phyloP scores from a whole-genome alignment of 2,329 filamentous ascomycete genomes.

The Fusarium goolgardi region DNA sequence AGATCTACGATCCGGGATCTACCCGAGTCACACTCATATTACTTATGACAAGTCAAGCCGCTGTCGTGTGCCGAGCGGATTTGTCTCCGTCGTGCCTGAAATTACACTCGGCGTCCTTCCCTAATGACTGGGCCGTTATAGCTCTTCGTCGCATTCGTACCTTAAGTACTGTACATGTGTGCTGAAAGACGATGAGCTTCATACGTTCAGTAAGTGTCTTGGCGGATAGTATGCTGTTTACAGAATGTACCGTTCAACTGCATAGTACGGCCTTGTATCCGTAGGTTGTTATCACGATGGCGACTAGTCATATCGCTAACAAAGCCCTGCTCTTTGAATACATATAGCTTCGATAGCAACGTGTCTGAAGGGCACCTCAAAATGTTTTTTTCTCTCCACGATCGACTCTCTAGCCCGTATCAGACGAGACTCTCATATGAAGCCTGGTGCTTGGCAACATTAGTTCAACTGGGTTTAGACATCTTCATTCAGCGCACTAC shows the following conservation, averaged over 20 bases:
- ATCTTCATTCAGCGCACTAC: background rate
- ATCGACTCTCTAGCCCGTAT: background rate
- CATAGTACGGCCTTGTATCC: background rate
- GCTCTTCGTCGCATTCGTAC: background rate
- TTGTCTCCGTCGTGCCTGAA: background rate
- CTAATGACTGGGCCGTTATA: background rate
- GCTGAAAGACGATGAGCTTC: background rate
- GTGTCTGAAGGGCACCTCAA: background rate
- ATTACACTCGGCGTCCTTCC: background rate
- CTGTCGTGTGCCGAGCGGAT: background rate
- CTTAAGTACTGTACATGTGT: background rate
- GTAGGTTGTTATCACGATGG: background rate
- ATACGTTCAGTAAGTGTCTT: background rate
- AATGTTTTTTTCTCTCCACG: background rate
- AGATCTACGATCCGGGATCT: constrained; percentile 3
- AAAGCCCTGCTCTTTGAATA: background rate
- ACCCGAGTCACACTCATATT: constrained; percentile 1
- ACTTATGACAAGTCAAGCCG: constrained; percentile 3
- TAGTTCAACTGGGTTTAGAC: background rate
- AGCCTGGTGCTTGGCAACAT: background rate
- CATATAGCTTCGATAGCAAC: background rate
- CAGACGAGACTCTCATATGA: background rate
- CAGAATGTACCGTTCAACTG: background rate
- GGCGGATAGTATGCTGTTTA: background rate
- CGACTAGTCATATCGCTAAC: background rate